phyloP scores from a whole-genome alignment of 345 rosid genomes.

The Ceriops tagal region DNA sequence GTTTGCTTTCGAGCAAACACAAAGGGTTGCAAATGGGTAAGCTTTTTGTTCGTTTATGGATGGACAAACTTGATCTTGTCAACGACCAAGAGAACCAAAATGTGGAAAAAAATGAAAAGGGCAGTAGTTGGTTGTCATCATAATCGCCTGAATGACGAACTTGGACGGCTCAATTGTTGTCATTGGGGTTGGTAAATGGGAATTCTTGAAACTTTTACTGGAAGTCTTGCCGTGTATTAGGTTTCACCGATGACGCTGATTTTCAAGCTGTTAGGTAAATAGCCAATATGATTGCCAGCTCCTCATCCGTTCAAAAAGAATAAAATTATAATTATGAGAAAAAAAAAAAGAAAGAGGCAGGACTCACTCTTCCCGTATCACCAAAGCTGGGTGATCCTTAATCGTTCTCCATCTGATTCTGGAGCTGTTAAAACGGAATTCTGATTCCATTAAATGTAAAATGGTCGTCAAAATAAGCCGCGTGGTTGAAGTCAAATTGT shows the following conservation, averaged over 20 bases:
- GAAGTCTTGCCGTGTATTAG: slow-evolving; percentile 8
- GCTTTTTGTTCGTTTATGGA: neutral
- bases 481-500: no score
- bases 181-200: slow-evolving; percentile 10
- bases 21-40: neutral
- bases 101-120: neutral
- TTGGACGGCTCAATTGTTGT: neutral
- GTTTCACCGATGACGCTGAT: slow-evolving; percentile 1
- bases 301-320: no score
- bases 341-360: no score
- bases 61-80: slow-evolving; percentile 1
- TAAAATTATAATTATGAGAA: no score
- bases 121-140: slow-evolving; percentile 8
- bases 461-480: no score
- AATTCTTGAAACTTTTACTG: neutral
- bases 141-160: slow-evolving; percentile 6
- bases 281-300: no score
- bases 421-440: no score
- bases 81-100: neutral
- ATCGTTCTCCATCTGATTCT: no score
- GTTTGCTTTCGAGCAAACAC: no score
- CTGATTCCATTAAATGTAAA: no score
- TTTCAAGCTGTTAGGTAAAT: neutral
- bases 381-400: no score
- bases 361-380: no score